Conservation (phyloP, 176 grass and related monocot genomes). For the Triticum monococcum region DNA sequence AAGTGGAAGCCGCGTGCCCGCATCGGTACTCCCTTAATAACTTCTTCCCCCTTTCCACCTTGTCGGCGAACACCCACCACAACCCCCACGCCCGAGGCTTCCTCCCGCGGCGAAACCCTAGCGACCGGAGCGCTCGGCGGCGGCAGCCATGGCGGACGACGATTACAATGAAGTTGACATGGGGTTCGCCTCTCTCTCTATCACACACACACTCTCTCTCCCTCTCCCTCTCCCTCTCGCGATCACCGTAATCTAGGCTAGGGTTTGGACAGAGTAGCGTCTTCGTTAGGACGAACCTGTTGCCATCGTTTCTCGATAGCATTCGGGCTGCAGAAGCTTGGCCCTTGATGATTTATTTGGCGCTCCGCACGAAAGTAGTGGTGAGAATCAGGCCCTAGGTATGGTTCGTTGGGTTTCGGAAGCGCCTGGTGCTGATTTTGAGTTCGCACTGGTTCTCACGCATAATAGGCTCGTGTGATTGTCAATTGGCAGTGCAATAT, state of each 20-base stretch:
- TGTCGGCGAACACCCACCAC: neutral
- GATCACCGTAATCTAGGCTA: neutral
- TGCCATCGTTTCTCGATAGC: neutral
- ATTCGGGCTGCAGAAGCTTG: neutral
- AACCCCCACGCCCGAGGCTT: neutral
- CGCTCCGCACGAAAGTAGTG: neutral
- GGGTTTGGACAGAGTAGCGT: constrained; percentile 19
- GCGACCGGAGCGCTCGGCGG: constrained; percentile 20
- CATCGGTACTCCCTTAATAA: neutral
- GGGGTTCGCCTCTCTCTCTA: neutral
- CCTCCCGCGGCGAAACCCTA: constrained; percentile 28
- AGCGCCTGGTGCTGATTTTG: neutral
- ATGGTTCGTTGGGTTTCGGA: constrained; percentile 8
- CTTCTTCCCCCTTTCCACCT: neutral
- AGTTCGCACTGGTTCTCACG: neutral
- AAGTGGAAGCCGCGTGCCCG: neutral
- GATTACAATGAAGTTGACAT: constrained; percentile 40
- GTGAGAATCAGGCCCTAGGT: neutral
- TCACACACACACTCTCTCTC: neutral
- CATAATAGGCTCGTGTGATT: neutral
- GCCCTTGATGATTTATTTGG: neutral
- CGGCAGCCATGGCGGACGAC: constrained; percentile 46
- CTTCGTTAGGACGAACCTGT: neutral
- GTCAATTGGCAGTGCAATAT: neutral
- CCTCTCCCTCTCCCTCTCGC: neutral